phyloP scores from a whole-genome alignment of 202 grass and related monocot genomes.

The Bolboschoenoplectus hybrid region DNA sequence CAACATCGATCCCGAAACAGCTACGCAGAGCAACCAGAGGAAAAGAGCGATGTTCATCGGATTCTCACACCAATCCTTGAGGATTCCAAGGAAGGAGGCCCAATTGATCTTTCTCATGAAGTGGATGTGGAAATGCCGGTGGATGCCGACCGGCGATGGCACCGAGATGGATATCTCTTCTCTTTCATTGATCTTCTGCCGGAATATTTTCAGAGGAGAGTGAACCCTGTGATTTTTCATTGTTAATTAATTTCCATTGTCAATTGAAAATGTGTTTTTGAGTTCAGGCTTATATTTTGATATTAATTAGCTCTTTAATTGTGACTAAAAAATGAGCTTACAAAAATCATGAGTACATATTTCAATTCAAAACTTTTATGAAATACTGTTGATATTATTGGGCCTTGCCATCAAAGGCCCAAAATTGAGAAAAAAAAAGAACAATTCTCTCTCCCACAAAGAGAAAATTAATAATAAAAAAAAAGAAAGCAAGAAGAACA shows the following conservation, averaged over 20 bases:
- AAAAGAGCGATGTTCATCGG: slow-evolving; percentile 76
- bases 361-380: background rate
- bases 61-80: slow-evolving; percentile 54
- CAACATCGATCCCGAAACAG: slow-evolving; percentile 56
- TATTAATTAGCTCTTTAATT: background rate
- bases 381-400: too few species aligned
- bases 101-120: slow-evolving; percentile 46
- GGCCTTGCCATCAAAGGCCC: background rate
- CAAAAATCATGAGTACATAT: background rate
- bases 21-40: slow-evolving; percentile 66
- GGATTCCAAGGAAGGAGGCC: slow-evolving; percentile 20
- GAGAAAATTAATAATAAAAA: background rate
- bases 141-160: slow-evolving; percentile 14
- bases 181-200: slow-evolving; percentile 24
- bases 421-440: background rate
- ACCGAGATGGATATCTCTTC: slow-evolving; percentile 24
- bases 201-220: slow-evolving; percentile 38
- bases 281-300: background rate
- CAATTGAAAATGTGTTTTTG: background rate
- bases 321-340: background rate
- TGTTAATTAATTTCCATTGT: background rate
- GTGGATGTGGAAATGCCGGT: slow-evolving; percentile 19
- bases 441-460: background rate
- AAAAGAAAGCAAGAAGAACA: background rate
- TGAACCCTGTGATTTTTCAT: background rate